phyloP scores from a whole-genome alignment of 257 asterid genomes.

The Solanum rostratum region DNA sequence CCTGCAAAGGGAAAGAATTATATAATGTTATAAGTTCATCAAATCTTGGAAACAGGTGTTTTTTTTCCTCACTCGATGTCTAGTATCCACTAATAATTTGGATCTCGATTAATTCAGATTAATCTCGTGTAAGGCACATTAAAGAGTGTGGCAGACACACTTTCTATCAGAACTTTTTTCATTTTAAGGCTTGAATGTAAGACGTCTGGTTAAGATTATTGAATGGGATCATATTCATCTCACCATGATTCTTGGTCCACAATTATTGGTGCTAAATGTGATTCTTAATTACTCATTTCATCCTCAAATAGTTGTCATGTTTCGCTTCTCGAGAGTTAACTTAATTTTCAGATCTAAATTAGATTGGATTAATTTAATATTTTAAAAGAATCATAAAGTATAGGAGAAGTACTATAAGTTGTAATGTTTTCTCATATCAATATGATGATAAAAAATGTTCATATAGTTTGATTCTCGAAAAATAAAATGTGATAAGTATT shows the following conservation, averaged over 20 bases:
- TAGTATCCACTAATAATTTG: background rate
- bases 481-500: background rate
- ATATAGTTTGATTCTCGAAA: background rate
- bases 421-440: background rate
- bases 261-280: background rate
- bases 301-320: background rate
- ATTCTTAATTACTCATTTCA: background rate
- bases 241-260: background rate
- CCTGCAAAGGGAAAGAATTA: constrained; percentile 6
- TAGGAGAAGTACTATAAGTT: background rate
- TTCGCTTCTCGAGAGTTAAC: background rate
- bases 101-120: background rate
- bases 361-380: background rate
- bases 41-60: background rate
- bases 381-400: background rate
- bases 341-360: background rate
- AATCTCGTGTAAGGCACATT: background rate
- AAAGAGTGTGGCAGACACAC: background rate
- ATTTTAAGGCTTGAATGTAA: background rate
- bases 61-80: background rate
- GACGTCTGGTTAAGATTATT: background rate
- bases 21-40: background rate
- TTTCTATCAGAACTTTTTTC: background rate
- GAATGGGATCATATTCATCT: background rate
- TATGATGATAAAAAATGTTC: background rate